A percentile compares a stretch with the other conserved stretches of the same genome.
Conservation (phyloP, 1,284 basidiomycete species). For the Boletus semigastroideus region DNA sequence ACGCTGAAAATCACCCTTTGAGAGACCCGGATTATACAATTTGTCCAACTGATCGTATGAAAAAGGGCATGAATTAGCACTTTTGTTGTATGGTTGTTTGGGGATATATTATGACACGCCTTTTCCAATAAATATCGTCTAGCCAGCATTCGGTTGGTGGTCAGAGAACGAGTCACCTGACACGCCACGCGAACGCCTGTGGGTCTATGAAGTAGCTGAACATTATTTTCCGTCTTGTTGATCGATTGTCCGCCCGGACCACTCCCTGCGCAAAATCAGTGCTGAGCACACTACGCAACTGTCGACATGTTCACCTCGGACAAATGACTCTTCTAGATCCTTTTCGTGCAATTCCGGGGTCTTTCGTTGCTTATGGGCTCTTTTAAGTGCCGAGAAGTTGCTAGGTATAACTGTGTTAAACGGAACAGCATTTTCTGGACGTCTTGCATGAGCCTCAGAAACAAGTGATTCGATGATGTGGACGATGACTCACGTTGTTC, state of each 20-base stretch:
- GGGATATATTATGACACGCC: slow-evolving; percentile 45
- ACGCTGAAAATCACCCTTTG: slow-evolving; percentile 61
- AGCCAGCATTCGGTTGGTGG: slow-evolving; percentile 69
- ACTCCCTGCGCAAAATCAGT: slow-evolving; percentile 50
- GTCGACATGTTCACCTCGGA: slow-evolving; percentile 54
- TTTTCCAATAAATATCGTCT: slow-evolving; percentile 66
- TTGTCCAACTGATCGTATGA: slow-evolving; percentile 57
- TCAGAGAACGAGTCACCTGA: slow-evolving; percentile 76
- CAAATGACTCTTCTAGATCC: slow-evolving; percentile 75
- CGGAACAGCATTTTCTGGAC: slow-evolving; percentile 44
- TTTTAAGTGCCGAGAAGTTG: slow-evolving; percentile 69
- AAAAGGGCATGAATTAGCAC: slow-evolving; percentile 17
- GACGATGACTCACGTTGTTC: slow-evolving; percentile 34
- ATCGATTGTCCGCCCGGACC: slow-evolving; percentile 84
- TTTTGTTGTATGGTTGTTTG: slow-evolving; percentile 9
- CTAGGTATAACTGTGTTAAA: slow-evolving; percentile 32
- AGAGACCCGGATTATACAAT: slow-evolving; percentile 70
- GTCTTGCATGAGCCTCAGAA: slow-evolving; percentile 36
- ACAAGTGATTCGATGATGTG: slow-evolving; percentile 13
- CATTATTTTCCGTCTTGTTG: slow-evolving; percentile 84
- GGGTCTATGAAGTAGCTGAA: slow-evolving; percentile 76
- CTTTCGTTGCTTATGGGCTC: slow-evolving; percentile 56
- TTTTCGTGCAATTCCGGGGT: slow-evolving; percentile 68
- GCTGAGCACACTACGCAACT: neutral
- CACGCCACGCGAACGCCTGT: slow-evolving; percentile 75